Evolutionary conservation across 257 asterid species (phyloP), one percentile per base, ranked within the genome.

Genomic region (Craterostigma plantagineum): DNA sequence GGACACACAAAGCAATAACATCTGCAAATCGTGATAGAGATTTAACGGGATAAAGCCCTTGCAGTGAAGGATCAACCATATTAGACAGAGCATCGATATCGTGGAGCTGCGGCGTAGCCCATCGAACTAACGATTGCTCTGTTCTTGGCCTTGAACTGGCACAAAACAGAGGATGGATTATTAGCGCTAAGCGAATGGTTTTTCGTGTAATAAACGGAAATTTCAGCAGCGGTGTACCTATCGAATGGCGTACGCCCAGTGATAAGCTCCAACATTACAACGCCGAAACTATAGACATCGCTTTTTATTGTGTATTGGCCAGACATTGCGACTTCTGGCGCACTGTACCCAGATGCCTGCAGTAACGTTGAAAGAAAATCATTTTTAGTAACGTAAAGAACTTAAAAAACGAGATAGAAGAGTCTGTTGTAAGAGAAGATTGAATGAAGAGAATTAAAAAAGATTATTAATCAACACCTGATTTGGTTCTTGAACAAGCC

Each of bases 71-170:
- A 52, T 75, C 85, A 18, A 55, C 85, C 63, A 67, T 68, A 42
- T 41, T 57, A n/a, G 51, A 63, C 60, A 75, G 51, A 44, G 71
- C 73, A 53, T 74, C 84, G 12, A 61, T 63, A 47, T 74, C 84
- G 56, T 70, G 76, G 42, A 74, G 79, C 51, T 64, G 76, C 0
- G 79, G 79, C 7, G 75, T 35, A 5, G 86, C 77, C 81, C 86
- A 75, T 41, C 60, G 62, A 14, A 54, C 81, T 34, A 75, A 64
- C 17, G 55, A 47, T 34, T 68, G 81, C 54, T 75, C 78, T 8
- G 23, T 27, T 52, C 75, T 65, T 58, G 66, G 75, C 59, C 55
- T 71, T 35, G 72, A 43, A 38, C 79, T 71, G n/a, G n/a, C 9
- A 3, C 1, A 4, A 2, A 10, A 23, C n/a, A 10, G 15, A 27